These are phyloP conservation scores for Aspergillus caelatus DNA, from an alignment of 2,329 filamentous ascomycete genomes.

Conservation along the genomic window DNA sequence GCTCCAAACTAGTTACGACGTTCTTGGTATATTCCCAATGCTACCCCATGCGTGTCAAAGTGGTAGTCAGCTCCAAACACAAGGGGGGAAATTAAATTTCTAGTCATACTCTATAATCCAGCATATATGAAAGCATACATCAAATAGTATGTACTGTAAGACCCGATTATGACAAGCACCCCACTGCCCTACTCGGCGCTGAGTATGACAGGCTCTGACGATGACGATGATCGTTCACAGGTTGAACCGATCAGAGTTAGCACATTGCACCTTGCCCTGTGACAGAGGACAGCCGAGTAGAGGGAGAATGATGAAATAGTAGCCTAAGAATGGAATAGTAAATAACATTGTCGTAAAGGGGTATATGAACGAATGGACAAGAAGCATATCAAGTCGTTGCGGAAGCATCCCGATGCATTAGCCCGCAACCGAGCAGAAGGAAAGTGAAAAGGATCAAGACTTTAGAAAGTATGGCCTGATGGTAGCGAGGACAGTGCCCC, in stretches of 20 bases:
- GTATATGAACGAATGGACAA: conserved; percentile 36
- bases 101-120: not conserved
- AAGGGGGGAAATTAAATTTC: too few species aligned
- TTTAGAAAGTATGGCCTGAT: not conserved
- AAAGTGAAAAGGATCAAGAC: not conserved
- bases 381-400: conserved; percentile 23
- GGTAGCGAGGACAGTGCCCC: not conserved
- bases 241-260: not conserved
- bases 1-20: not conserved
- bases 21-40: not conserved
- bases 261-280: not conserved
- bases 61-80: not conserved
- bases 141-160: not conserved
- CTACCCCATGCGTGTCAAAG: not conserved
- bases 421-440: not conserved
- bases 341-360: conserved; percentile 28
- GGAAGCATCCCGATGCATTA: conserved; percentile 17
- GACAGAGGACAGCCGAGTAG: not conserved
- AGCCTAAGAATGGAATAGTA: conserved; percentile 22
- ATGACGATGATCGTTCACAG: not conserved
- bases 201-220: not conserved
- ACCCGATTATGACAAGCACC: not conserved
- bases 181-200: not conserved
- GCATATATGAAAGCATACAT: not conserved
- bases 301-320: conserved; percentile 8